Evolutionary conservation across 2,329 filamentous ascomycete species (phyloP), one percentile per base, ranked within the genome.

Genomic region (Aspergillus quadrilineatus): DNA sequence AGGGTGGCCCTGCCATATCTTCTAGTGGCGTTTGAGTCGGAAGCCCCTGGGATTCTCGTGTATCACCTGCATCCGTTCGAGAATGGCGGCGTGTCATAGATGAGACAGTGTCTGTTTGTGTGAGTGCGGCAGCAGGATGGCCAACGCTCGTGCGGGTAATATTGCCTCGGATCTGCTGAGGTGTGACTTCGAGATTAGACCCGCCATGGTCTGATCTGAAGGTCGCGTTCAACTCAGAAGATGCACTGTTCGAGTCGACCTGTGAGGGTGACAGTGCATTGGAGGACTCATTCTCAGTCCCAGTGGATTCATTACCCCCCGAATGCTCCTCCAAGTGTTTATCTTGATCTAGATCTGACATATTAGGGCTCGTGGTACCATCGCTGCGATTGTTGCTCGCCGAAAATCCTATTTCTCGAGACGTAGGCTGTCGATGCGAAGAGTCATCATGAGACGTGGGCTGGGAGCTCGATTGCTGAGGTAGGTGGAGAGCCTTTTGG

Each of bases 401-500:
- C 56, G 61, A 64, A 62, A 48, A 64, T 36, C 50, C 34, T 48
- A 61, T 44, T 64, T 59, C 56, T 58, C 62, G 55, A 63, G 61
- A 63, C 51, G 55, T 62, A 58, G 60, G 61, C 46, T 63, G 60
- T 32, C 63, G 55, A 50, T 63, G 59, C 36, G 65, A 60, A 57
- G 62, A 58, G 52, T 65, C 50, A 62, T 66, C 59, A 48, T 53
- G 60, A 55, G 58, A 60, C 65, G 64, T 57, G 60, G 67, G 57
- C 29, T 51, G 58, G 46, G 63, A 39, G 53, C 56, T 47, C 36
- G 62, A 48, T 45, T 62, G 67, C 48, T 58, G 61, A 36, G 75
- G 75, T 57, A 73, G 71, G 58, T 71, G 74, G 59, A 72, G 71
- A 60, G 74, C 73, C 68, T 74, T 72, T 60, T 75, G 74, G 60